Base-by-base conservation (phyloP, 805 yeast genomes). In the Candida ipomoeae region DNA sequence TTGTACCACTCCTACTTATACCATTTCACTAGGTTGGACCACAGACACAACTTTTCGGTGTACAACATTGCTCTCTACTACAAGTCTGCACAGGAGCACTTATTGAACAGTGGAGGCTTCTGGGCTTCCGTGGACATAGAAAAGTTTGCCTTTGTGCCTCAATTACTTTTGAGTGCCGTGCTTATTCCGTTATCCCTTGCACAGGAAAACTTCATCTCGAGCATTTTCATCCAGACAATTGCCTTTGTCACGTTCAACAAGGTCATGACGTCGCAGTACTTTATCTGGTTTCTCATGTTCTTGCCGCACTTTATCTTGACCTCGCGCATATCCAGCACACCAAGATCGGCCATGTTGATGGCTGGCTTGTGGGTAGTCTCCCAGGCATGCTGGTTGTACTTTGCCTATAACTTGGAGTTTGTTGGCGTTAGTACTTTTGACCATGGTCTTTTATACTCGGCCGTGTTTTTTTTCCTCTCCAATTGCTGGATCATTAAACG, bases 181-280 rank as follows among this genome's bases (percentile, higher is more conserved):
- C 39, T 85, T 1, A 60, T 89, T 2, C 96, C 96, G 6, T 60
- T 76, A 15, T 48, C 51, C 5, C 64, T 71, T 49, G 74, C 77
- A 1, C 56, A 57, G 20, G 41, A 34, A 23, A 67, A 73, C 50
- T 49, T 74, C 18, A 51, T 68, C 0, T 61, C 74, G 4, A 62
- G 70, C 42, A 53, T 73, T 11, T 73, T 74, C 52, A 48, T 74
- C 21, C 78, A 73, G 54, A 74, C 78, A 6, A 71, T 71, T 61
- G 66, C 75, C 37, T 74, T 74, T 59, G 78, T 74, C 17, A 61
- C 71, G 18, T 71, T 73, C 56, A 74, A 74, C 58, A 74, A 74
- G 53, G 91, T 92, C 54, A 70, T 90, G 61, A 94, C 99, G 0
- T 89, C 97, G 1, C 99, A 94, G 70, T 94, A 94, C 68, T 94